Percentiles rank a stretch among this genome's conserved stretches.
phyloP scores from a whole-genome alignment of 164 flowering plant species.

The Tinospora cordifolia region DNA sequence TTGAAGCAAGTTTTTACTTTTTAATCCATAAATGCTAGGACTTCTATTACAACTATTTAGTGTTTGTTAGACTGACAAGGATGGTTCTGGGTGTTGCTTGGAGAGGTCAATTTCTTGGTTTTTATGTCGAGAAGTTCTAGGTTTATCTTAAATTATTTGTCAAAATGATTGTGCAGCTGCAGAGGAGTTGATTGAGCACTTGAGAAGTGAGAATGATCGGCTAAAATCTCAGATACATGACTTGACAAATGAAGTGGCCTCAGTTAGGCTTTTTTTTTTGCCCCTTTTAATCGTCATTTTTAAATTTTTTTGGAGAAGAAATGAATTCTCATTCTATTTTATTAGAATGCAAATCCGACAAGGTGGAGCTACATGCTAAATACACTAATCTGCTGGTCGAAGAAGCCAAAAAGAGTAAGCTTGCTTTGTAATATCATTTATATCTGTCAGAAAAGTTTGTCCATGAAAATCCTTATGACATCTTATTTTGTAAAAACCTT shows the following conservation, averaged over 20 bases:
- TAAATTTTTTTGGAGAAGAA: not conserved
- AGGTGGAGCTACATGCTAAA: constrained; percentile 7
- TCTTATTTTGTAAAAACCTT: not conserved
- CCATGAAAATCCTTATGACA: not conserved
- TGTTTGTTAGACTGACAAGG: too few relatives aligned
- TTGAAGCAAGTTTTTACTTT: too few relatives aligned
- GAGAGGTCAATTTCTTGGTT: too few relatives aligned
- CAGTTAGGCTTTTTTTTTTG: constrained; percentile 32
- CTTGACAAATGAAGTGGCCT: constrained; percentile 36
- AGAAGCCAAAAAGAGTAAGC: constrained; percentile 17
- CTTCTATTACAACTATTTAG: too few relatives aligned
- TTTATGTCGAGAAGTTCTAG: too few relatives aligned
- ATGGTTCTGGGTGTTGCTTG: too few relatives aligned
- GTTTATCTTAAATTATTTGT: not conserved
- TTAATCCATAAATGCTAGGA: too few relatives aligned
- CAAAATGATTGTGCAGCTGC: constrained; percentile 41
- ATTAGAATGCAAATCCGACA: constrained; percentile 14
- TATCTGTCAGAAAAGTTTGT: not conserved
- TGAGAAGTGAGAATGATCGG: constrained; percentile 46
- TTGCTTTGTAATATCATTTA: not conserved
- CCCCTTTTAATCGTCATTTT: not conserved
- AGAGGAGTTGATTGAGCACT: constrained; percentile 53
- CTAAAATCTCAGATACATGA: constrained; percentile 33
- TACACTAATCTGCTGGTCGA: constrained; percentile 10
- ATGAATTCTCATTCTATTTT: constrained; percentile 4